Evolutionary conservation across 371 early-diverging fungal species (phyloP).

Genomic region (Mortierella sp.): DNA sequence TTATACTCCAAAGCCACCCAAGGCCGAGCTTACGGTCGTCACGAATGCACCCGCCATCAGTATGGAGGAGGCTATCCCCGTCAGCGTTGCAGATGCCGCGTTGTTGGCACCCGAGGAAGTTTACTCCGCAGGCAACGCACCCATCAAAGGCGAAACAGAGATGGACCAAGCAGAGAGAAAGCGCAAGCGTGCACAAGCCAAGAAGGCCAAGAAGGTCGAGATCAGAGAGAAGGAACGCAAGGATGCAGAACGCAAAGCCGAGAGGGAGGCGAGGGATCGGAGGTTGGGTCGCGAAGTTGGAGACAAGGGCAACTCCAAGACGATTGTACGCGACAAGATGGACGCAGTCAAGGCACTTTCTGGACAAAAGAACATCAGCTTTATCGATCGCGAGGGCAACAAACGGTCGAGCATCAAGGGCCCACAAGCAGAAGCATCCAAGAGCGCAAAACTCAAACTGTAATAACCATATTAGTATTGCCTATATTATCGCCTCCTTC

Average conservation of each 20-base stretch:
- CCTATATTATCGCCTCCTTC: neutral
- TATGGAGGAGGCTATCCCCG: conserved; percentile 96
- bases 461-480: conserved; percentile 13
- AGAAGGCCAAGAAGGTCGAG: conserved; percentile 69
- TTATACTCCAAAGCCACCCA: conserved; percentile 84
- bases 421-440: conserved; percentile 21
- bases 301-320: conserved; percentile 60
- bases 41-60: conserved; percentile 89
- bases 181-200: conserved; percentile 73
- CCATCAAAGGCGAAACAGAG: conserved; percentile 75
- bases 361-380: conserved; percentile 74
- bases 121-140: conserved; percentile 54
- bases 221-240: conserved; percentile 66
- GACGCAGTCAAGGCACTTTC: conserved; percentile 80
- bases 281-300: conserved; percentile 66
- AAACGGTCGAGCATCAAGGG: conserved; percentile 57
- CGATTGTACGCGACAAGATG: conserved; percentile 63
- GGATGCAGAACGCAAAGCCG: conserved; percentile 65
- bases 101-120: conserved; percentile 94
- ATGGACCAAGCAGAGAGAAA: conserved; percentile 81
- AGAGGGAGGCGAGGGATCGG: conserved; percentile 59
- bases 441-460: conserved; percentile 55
- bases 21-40: conserved; percentile 83
- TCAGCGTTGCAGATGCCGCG: conserved; percentile 85
- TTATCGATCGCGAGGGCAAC: conserved; percentile 73